Evolutionary conservation across 768 basidiomycete species (phyloP), one percentile per base, ranked within the genome.

Genomic region (Tephrocybe rancida): DNA sequence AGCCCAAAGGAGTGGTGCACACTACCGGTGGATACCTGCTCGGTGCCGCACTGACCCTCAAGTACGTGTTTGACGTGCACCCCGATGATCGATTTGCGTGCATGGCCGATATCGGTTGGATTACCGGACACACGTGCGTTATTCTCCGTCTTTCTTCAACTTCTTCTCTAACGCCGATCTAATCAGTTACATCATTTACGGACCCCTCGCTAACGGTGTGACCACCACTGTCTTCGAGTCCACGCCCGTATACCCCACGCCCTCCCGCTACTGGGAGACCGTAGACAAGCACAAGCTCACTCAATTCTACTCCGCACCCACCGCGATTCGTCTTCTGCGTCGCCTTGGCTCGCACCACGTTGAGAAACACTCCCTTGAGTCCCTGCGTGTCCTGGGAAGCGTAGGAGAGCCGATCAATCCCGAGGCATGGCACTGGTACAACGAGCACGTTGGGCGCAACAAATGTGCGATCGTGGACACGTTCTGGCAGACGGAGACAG

Each of bases 391-490:
- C 6, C 76, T 99, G 34, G 96, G 97, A 21, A 87, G 81, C 54
- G 97, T 98, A 41, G 97, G 96, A 50, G 97, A 99, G 74, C 97
- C 97, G 1, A 98, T 99, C 78, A 98, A 98, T 72, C 95, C 95
- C 24, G 96, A 98, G 70, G 96, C 96, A 10, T 98, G 97, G 96
- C 84, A 95, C 63, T 98, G 96, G 96, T 97, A 95, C 73, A 94
- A 96, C 70, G 94, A 97, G 65, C 84, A 93, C 65, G 95, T 97
- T 49, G 97, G 96, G 9, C 81, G 83, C 64, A 78, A 72, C 60
- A 82, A 98, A 69, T 95, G 92, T 67, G 93, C 96, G 5, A 86
- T 98, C 59, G 95, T 96, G 37, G 95, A 97, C 72, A 96, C 92
- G 3, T 95, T 85, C 73, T 95, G 92, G 92, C 95, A 98, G 81